These are phyloP conservation scores for Fusarium irregulare DNA, from an alignment of 2,329 filamentous ascomycete genomes.

Conservation along the genomic window DNA sequence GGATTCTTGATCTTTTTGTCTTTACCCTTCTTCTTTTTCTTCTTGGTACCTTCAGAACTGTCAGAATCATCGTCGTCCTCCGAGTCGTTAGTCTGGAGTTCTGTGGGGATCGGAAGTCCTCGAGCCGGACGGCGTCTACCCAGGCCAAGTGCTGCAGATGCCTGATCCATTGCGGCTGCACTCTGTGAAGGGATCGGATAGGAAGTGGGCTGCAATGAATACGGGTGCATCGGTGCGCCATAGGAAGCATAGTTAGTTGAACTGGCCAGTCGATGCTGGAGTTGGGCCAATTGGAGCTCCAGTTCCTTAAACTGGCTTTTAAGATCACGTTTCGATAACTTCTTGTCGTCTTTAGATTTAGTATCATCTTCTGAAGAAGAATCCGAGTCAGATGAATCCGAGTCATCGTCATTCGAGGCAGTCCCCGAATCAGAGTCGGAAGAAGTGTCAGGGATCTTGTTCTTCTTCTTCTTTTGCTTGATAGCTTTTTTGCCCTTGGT, in stretches of 20 bases:
- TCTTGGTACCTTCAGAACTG: slow-evolving; percentile 28
- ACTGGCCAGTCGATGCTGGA: slow-evolving; percentile 40
- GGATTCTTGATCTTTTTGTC: slow-evolving; percentile 36
- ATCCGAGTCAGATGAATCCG: slow-evolving; percentile 42
- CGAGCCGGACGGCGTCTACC: background rate
- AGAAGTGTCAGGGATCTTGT: slow-evolving; percentile 5
- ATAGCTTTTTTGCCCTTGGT: slow-evolving; percentile 20
- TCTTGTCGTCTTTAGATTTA: slow-evolving; percentile 31
- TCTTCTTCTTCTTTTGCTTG: slow-evolving; percentile 30
- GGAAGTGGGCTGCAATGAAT: slow-evolving; percentile 7
- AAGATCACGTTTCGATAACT: slow-evolving; percentile 32
- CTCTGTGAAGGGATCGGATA: background rate
- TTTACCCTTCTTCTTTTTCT: slow-evolving; percentile 37
- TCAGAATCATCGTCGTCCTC: background rate
- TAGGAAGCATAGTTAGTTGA: slow-evolving; percentile 4
- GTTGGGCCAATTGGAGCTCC: slow-evolving; percentile 43
- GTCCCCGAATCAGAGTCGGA: slow-evolving; percentile 40
- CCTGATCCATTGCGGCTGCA: background rate
- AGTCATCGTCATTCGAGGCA: slow-evolving; percentile 39
- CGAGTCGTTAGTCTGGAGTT: background rate
- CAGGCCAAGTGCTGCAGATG: background rate
- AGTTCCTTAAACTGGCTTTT: slow-evolving; percentile 48
- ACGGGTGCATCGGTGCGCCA: background rate
- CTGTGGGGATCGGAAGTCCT: background rate
- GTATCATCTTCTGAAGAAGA: slow-evolving; percentile 33